Base-by-base conservation (phyloP, 805 yeast genomes). In the Metschnikowia matae region DNA sequence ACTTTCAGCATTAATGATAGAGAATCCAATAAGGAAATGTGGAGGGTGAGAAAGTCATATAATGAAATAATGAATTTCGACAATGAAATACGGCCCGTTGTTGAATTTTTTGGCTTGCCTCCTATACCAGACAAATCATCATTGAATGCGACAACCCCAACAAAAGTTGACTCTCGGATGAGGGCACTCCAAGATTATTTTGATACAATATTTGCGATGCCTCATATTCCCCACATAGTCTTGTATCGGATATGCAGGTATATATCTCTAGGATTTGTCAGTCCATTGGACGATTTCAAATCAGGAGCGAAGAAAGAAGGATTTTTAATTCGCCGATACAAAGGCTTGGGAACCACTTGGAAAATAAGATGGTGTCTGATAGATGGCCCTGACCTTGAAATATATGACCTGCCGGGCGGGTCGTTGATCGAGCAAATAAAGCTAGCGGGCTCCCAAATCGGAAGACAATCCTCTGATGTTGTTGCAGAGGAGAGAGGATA, bases 41-140 rank as follows among this genome's bases (percentile, higher is more conserved):
- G 96, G 85, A 76, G 83, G 57, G 81, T 89, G 48, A 72, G 82
- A 39, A 89, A 89, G 60, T 66, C 82, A 1, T 78, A 82, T 51
- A 69, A 79, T 1, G 85, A 84, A 57, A 68, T 92, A n/a, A 54
- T 71, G 5, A 72, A 75, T 8, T 74, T 91, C 54, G 95, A 89
- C 65, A 65, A 69, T 20, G 80, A 76, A 37, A 69, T 89, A 10
- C 73, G 89, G 54, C 79, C 79, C 4, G 63, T 70, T 10, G 66
- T 73, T 15, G 78, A 75, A 50, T 73, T 73, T 50, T 77, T 81
- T 45, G 80, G 82, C 21, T 66, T 85, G 29, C 86, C 90, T 0
- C 69, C 75, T 6, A 63, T 88, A 18, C 95, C 95, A 0, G 91
- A 85, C 14, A 79, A 74, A 52, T 56, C 77, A 0, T 57, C 78